These are phyloP conservation scores for Cyberlindnera maclurae DNA, from an alignment of 805 yeast species.

Conservation along the genomic window DNA sequence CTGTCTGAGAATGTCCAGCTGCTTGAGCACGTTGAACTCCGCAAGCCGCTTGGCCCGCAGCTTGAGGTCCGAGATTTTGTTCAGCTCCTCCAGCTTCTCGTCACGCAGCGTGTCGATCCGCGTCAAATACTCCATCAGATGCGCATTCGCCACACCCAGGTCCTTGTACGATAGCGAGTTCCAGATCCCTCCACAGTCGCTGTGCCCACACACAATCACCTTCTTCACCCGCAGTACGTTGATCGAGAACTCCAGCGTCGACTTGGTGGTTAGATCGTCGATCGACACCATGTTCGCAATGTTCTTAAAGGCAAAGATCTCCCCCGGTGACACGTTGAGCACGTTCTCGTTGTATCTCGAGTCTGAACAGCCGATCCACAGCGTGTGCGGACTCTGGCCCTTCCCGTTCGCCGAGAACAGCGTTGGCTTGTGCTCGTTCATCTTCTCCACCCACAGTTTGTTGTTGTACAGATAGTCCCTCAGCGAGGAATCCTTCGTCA, in stretches of 20 bases:
- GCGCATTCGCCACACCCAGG: slow-evolving; percentile 48
- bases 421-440: slow-evolving; percentile 20
- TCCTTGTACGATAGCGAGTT: slow-evolving; percentile 62
- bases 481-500: slow-evolving; percentile 40
- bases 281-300: slow-evolving; percentile 71
- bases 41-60: slow-evolving; percentile 55
- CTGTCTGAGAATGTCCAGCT: slow-evolving; percentile 57
- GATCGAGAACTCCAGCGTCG: slow-evolving; percentile 83
- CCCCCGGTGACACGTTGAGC: slow-evolving; percentile 80
- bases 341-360: slow-evolving; percentile 81
- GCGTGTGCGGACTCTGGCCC: slow-evolving; percentile 89
- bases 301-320: slow-evolving; percentile 80
- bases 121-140: slow-evolving; percentile 40
- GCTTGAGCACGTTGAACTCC: slow-evolving; percentile 69
- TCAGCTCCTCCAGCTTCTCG: slow-evolving; percentile 44
- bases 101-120: slow-evolving; percentile 64
- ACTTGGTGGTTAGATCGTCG: slow-evolving; percentile 64
- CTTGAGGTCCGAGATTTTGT: slow-evolving; percentile 41
- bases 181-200: slow-evolving; percentile 91
- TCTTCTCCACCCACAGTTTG: slow-evolving; percentile 35
- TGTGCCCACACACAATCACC: slow-evolving; percentile 86
- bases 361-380: slow-evolving; percentile 94
- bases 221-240: slow-evolving; percentile 76
- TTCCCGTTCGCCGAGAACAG: slow-evolving; percentile 43
- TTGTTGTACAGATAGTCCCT: slow-evolving; percentile 45